Conservation (phyloP, 495 filamentous ascomycete species). For the Clavariopsis aquatica region DNA sequence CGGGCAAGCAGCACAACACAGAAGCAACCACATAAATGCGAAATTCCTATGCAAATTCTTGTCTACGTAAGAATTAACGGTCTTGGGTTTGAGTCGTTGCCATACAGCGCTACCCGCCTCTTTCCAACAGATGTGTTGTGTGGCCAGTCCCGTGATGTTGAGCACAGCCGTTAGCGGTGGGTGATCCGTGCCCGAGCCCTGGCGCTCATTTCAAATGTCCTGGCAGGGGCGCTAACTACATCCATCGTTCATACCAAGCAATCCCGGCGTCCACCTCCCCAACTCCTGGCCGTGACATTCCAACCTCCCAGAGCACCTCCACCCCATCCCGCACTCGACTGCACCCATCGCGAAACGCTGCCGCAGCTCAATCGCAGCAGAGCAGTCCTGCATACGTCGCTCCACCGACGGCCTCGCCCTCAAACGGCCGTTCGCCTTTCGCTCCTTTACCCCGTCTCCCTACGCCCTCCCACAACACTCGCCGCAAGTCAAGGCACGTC, state of each 20-base stretch:
- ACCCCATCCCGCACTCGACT: conserved; percentile 17
- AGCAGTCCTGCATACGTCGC: conserved; percentile 11
- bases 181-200: not conserved
- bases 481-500: conserved; percentile 32
- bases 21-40: too few relatives aligned
- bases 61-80: too few relatives aligned
- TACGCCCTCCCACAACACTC: conserved; percentile 36
- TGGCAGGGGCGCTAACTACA: conserved; percentile 6
- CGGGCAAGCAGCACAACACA: not conserved
- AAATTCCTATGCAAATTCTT: too few relatives aligned
- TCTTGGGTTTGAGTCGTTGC: too few relatives aligned
- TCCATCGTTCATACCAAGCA: not conserved
- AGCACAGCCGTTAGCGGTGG: not conserved
- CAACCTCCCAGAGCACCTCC: conserved; percentile 12
- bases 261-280: not conserved
- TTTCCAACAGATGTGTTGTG: too few relatives aligned
- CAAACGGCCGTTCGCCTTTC: conserved; percentile 34
- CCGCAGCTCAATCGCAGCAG: conserved; percentile 18
- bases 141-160: not conserved
- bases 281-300: conserved; percentile 11
- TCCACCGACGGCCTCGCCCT: conserved; percentile 4
- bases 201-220: not conserved
- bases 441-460: conserved; percentile 42
- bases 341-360: conserved; percentile 20
- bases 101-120: not conserved